Percentiles rank a stretch among this genome's conserved stretches.
phyloP scores from a whole-genome alignment of 805 yeast species.

The Hanseniaspora clermontiae region DNA sequence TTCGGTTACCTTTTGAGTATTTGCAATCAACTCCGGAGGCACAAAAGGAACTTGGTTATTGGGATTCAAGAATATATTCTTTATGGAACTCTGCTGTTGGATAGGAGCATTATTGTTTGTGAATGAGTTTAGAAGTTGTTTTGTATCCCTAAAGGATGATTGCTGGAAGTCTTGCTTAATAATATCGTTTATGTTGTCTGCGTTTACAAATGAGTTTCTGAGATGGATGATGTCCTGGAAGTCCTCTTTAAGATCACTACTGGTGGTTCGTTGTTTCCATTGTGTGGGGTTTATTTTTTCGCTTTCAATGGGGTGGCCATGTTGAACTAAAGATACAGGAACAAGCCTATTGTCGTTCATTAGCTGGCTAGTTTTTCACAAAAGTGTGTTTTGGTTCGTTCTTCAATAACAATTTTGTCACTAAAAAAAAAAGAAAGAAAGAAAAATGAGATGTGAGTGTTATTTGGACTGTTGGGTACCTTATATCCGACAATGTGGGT shows the following conservation, averaged over 20 bases:
- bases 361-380: neutral
- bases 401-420: too few relatives aligned
- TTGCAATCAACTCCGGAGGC: neutral
- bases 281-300: neutral
- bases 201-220: neutral
- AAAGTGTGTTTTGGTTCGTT: neutral
- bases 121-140: neutral
- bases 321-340: neutral
- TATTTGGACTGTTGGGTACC: neutral
- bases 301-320: neutral
- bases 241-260: slow-evolving; percentile 2
- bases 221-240: neutral
- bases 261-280: slow-evolving; percentile 6
- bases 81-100: neutral
- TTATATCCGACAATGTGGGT: neutral
- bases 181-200: neutral
- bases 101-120: neutral
- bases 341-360: neutral
- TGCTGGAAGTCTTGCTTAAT: neutral
- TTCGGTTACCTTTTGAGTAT: slow-evolving; percentile 6
- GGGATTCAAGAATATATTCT: neutral
- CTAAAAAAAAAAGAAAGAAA: too few relatives aligned
- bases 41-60: neutral
- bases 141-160: neutral
- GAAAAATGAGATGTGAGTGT: neutral